Base-by-base conservation (phyloP, 148 eudicot genomes). In the Heliosperma pusillum region DNA sequence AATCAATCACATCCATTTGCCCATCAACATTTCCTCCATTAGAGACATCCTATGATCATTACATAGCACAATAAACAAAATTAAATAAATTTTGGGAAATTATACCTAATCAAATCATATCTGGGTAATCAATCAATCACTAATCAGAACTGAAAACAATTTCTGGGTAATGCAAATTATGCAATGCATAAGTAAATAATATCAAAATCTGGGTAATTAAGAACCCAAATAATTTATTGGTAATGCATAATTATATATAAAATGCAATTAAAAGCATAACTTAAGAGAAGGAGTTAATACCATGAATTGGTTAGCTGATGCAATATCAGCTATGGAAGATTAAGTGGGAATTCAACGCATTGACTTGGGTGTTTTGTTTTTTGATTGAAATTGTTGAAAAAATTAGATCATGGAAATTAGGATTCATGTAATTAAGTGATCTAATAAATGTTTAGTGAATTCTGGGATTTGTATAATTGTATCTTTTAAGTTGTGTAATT, bases 1-100 rank as follows among this genome's bases (percentile, higher is more conserved):
- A 83, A 85, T 90, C 93, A 64, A 91, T 77, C n/a, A 78, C 80
- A 60, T 80, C 81, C 53, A 82, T 82, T n/a, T 44, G 40, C 15
- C 44, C 47, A 9, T 33, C 69, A 30, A 30, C 69, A 30, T 77
- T 26, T 27, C 57, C 72, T 21, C 57, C 72, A 45, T 21, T 13
- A 13, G 72, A 45, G 2, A 69, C 72, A 29, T 69, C 72, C 72
- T 69, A 8, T 45, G n/a, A 68, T 42, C 24, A 66, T 17, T 47
- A 68, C 19, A 67, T 67, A 19, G 27, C 71, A 40, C 13, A 67
- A 67, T 1, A 20, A 69, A 30, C 11, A 11, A 69, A 45, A 45
- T 3, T 12, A 10, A 21, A 56, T 12, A 10, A 21, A 56, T 45
- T 22, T 3, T 69, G 57, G 30, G 26, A 8, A 36, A 36, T 36